These are phyloP conservation scores for Chlorella sp. DNA, from an alignment of 139 green algal species.

Conservation along the genomic window DNA sequence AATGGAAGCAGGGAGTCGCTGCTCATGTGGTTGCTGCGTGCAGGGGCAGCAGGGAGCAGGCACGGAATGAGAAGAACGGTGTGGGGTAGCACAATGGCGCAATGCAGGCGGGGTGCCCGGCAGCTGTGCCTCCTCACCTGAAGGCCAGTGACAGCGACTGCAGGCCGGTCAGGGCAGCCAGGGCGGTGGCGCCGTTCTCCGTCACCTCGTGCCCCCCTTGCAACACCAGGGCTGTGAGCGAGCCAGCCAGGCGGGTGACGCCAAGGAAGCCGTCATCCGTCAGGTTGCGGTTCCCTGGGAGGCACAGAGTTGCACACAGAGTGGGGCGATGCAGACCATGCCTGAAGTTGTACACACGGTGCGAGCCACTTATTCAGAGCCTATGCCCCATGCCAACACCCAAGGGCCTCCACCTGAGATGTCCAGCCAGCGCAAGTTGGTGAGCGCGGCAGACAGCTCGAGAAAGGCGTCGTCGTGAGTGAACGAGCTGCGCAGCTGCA, in stretches of 20 bases:
- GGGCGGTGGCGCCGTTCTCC: slow-evolving; percentile 11
- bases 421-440: slow-evolving; percentile 1
- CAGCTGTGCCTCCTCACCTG: background rate
- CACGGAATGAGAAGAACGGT: background rate
- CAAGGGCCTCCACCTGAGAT: background rate
- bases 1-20: background rate
- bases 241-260: background rate
- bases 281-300: background rate
- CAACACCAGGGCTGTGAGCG: background rate
- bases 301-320: background rate
- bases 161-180: background rate
- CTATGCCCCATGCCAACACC: no score
- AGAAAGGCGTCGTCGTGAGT: background rate
- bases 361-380: no score
- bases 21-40: slow-evolving; percentile 12
- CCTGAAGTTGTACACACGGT: no score
- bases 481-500: slow-evolving; percentile 12
- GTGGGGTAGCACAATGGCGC: background rate
- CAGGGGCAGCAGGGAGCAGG: background rate
- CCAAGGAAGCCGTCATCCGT: background rate
- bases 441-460: background rate
- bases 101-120: background rate
- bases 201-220: background rate
- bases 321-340: no score
- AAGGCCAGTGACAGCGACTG: background rate